Percentiles rank a stretch among this genome's conserved stretches.
These are phyloP conservation scores for Clonostachys sp. DNA, from an alignment of 2,329 filamentous ascomycete species.

Conservation along the genomic window DNA sequence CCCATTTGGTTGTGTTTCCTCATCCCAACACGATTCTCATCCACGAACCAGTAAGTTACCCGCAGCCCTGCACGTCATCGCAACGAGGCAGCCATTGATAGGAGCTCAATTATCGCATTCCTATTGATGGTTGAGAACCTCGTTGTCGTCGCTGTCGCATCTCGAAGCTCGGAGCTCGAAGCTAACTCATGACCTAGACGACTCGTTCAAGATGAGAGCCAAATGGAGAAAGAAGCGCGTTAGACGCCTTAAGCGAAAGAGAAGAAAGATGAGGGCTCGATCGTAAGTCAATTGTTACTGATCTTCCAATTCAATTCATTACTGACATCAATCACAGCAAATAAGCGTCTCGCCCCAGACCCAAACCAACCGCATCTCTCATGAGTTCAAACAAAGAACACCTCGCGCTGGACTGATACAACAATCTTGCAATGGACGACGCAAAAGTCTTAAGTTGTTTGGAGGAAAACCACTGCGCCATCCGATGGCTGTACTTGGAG, in stretches of 20 bases:
- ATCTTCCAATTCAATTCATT: too few relatives aligned
- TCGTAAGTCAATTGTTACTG: slow-evolving; percentile 63
- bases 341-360: slow-evolving; percentile 60
- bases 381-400: slow-evolving; percentile 25
- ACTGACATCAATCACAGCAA: slow-evolving; percentile 46
- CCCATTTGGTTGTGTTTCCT: slow-evolving; percentile 23
- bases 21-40: slow-evolving; percentile 41
- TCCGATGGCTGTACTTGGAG: too few relatives aligned
- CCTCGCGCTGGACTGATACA: too few relatives aligned
- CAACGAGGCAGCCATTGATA: too few relatives aligned
- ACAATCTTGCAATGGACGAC: too few relatives aligned
- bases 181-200: neutral
- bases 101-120: too few relatives aligned
- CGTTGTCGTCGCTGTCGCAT: too few relatives aligned
- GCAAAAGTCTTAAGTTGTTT: too few relatives aligned
- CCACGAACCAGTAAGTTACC: slow-evolving; percentile 31
- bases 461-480: too few relatives aligned
- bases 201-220: slow-evolving; percentile 70
- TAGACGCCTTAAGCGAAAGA: slow-evolving; percentile 98
- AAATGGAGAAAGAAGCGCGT: slow-evolving; percentile 99
- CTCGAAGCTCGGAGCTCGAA: too few relatives aligned
- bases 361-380: slow-evolving; percentile 46
- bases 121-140: too few relatives aligned
- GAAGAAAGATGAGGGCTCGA: slow-evolving; percentile 98
- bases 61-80: too few relatives aligned